Evolutionary conservation across 495 filamentous ascomycete species (phyloP), one percentile per base, ranked within the genome.

Genomic region (Staphylotrichum longicolle): DNA sequence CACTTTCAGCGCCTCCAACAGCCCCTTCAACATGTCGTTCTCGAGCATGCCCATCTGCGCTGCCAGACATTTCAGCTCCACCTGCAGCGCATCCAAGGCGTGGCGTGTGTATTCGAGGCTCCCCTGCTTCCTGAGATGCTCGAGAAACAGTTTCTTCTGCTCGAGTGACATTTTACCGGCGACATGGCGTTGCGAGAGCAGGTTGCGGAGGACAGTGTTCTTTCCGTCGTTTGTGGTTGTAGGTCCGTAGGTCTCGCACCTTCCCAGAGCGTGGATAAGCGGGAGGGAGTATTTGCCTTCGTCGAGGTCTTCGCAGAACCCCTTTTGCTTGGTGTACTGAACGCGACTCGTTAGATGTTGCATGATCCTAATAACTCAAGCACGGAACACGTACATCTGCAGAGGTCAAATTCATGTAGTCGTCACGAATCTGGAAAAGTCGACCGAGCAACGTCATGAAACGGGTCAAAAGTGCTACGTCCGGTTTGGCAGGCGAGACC

Each of bases 371-470:
- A 44, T 35, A 15, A 5, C 15, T 7, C 46, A 33, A 10, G 15
- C 8, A 46, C 20, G 46, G 49, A 48, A 41, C 27, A 46, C 63
- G 11, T 41, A 63, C 63, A 14, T 66, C 61, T 1, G 34, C 45
- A 4, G 64, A 60, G 27, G 58, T 63, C 6, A 96, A 82, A 66
- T 96, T 96, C 69, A 88, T 82, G 72, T 93, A 93, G 74, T 96
- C 91, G 73, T 96, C 91, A 58, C 88, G 86, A 70, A 94, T 91
- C 70, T 93, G 90, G 74, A 91, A 95, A 65, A 91, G 85, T 30
- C 91, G 82, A 33, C 91, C 91, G 67, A 95, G 84, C 54, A 90
- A 75, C 67, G 89, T 90, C 62, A 89, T 88, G 15, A 96, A 56
- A 6, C 37, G 49, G 78, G 15, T 85, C 80, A 15, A 87, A 81